A percentile compares a stretch with the other conserved stretches of the same genome.
Conservation (phyloP, 2,329 filamentous ascomycete species). For the Aspergillus niger region DNA sequence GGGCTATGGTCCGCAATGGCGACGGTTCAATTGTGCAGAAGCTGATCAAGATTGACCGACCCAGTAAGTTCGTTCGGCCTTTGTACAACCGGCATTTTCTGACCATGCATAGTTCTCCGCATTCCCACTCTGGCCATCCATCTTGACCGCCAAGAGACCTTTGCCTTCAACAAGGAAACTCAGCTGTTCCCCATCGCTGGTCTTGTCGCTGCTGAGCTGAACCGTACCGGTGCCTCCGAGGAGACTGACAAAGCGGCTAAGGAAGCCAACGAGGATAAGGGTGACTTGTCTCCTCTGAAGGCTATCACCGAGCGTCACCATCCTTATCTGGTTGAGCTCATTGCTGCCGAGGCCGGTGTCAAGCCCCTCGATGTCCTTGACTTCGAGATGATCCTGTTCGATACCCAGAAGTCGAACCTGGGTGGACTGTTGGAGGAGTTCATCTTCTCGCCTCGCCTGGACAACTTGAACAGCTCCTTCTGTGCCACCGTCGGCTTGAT, state of each 20-base stretch:
- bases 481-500: constrained; percentile 86
- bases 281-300: constrained; percentile 73
- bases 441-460: constrained; percentile 91
- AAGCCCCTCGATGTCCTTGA: constrained; percentile 74
- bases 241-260: constrained; percentile 27
- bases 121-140: constrained; percentile 95
- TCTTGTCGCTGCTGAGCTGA: constrained; percentile 82
- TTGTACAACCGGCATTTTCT: neutral
- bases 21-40: constrained; percentile 77
- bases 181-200: constrained; percentile 94
- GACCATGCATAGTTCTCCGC: constrained; percentile 62
- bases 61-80: constrained; percentile 50
- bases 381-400: constrained; percentile 96
- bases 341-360: constrained; percentile 76
- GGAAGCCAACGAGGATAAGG: constrained; percentile 40
- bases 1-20: constrained; percentile 75
- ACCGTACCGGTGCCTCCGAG: constrained; percentile 62
- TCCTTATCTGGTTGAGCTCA: constrained; percentile 78
- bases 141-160: constrained; percentile 80
- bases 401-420: constrained; percentile 86
- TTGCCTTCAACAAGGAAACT: constrained; percentile 95
- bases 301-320: constrained; percentile 82
- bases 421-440: constrained; percentile 92
- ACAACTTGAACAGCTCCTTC: constrained; percentile 96
- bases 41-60: constrained; percentile 86